Evolutionary conservation across 2,329 filamentous ascomycete species (phyloP).

Genomic region (Talaromyces sp.): DNA sequence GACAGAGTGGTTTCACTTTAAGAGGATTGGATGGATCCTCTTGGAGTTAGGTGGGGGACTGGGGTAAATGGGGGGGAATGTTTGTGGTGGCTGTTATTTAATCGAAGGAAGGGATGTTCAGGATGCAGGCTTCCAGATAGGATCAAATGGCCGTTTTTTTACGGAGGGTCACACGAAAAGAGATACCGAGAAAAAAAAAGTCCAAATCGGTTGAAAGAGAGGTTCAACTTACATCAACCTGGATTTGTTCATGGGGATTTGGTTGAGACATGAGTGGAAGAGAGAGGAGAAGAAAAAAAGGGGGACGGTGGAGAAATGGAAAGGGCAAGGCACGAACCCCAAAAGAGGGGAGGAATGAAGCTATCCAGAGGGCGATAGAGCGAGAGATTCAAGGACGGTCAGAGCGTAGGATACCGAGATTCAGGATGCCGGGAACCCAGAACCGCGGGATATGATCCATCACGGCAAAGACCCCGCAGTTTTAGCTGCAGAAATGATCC

Average conservation of each 20-base stretch:
- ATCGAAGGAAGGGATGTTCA: neutral
- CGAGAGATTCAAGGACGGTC: neutral
- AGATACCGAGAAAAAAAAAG: neutral
- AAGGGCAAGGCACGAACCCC: too few species aligned
- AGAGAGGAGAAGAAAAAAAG: neutral
- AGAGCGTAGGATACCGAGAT: constrained; percentile 6
- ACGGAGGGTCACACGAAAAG: neutral
- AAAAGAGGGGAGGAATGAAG: constrained; percentile 1
- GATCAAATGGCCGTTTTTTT: neutral
- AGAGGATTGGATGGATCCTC: neutral
- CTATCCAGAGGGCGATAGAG: constrained; percentile 8
- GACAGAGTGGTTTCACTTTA: neutral
- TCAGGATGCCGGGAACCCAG: constrained; percentile 18
- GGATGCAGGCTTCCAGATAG: neutral
- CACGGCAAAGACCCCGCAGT: neutral
- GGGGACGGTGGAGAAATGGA: too few species aligned
- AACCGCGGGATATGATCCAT: constrained; percentile 1
- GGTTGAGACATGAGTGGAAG: constrained; percentile 30
- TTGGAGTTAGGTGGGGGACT: too few species aligned
- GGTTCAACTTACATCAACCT: constrained; percentile 35
- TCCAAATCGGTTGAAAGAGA: neutral
- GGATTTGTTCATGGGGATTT: constrained; percentile 35
- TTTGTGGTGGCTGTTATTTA: neutral
- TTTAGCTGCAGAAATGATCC: neutral
- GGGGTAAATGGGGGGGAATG: neutral